Base-by-base conservation (phyloP, 768 basidiomycete genomes). In the Lanmaoa rubissima region DNA sequence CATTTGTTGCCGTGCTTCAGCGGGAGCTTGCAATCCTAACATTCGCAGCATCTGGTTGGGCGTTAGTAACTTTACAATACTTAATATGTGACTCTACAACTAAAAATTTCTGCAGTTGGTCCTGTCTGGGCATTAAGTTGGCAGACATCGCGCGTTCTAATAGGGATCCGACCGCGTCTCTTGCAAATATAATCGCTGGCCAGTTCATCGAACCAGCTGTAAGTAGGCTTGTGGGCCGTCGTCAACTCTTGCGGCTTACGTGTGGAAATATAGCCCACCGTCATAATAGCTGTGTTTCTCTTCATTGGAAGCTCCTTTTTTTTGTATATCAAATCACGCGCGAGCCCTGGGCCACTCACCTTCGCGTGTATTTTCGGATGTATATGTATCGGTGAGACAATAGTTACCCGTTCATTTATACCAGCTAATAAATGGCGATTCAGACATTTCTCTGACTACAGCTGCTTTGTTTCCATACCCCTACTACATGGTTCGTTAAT, bases 1-100 rank as follows among this genome's bases (percentile, higher is more conserved):
- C 87, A 1, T 88, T 90, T 62, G 72, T 87, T n/a, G 75, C 79
- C 5, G 85, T 86, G 4, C 65, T 88, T 14, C 88, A 90, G 64
- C 82, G 86, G 2, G 87, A 90, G 63, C 43, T 81, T 10, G 73
- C 81, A 7, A 80, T 85, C 36, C 56, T 88, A 6, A 19, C 75
- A 1, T 82, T 84, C 45, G 78, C 78, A 0, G 60, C 73, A 2
- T 19, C 76, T 10, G 75, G 77, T 28, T 90, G 86, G 86, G 87
- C 80, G 86, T 86, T 59, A 67, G 84, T 79, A n/a, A 17, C 34
- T 53, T 41, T 5, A 17, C 0, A 35, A 11, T 5, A 6, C 6
- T 28, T 41, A 3, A 28, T 12, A 21, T 46, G 5, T 9, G 17
- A 26, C 17, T 40, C 26, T 14, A 47, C 5, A 16, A 52, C 38